Base-by-base conservation (phyloP, 768 basidiomycete genomes). In the Russula griseocarnosa region DNA sequence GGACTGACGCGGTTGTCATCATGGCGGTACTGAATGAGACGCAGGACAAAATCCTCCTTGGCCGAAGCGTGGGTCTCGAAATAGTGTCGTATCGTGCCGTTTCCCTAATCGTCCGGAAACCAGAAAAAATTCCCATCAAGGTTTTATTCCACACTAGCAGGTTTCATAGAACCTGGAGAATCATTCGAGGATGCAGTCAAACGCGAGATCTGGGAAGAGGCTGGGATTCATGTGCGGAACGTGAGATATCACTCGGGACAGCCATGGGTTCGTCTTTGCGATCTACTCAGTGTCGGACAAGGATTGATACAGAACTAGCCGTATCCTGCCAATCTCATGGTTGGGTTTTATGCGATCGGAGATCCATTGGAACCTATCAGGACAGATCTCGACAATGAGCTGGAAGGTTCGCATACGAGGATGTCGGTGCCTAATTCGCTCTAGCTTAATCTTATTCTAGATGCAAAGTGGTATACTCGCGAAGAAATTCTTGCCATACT, bases 201-300 rank as follows among this genome's bases (percentile, higher is more conserved):
- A 58, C 82, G 96, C 44, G 96, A 98, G 74, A 87, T 96, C 74
- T 92, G 92, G 86, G 96, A 99, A 74, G 96, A 98, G 74, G 91
- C 92, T 2, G 96, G 96, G 5, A 82, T 98, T n/a, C 83, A 81
- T 53, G 91, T 92, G 26, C 88, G 87, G 78, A 81, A 92, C 67
- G 82, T 94, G 28, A 80, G 79, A 67, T 98, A 96, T 72, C 92
- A 94, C 74, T 91, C 89, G 61, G 83, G 80, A 38, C 91, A 93
- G 69, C 92, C 92, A 60, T 94, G 92, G 92, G 92, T 89, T 69
- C 66, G 82, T 66, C 36, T 24, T 40, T 40, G 20, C n/a, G 13
- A 62, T 50, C 36, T 32, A 30, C 49, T 54, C n/a, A 38, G 22
- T 24, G 42, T 42, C 30, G 32, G 34, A 32, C 58, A 26, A 9